Evolutionary conservation across 2,329 filamentous ascomycete species (phyloP).

Genomic region (Venturia asperata): DNA sequence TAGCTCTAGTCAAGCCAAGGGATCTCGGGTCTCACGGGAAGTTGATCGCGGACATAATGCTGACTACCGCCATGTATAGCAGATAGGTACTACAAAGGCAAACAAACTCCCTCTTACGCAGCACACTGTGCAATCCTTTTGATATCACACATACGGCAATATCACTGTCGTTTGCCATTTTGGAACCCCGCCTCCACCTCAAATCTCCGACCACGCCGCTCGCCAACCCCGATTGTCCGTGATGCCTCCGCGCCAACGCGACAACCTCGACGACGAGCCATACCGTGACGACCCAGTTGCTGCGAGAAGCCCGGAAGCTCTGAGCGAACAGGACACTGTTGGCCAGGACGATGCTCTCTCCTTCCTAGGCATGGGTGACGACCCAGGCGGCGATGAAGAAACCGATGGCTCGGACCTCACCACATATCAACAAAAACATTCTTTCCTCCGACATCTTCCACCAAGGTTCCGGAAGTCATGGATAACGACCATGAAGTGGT

Average conservation of each 20-base stretch:
- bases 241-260: conserved; percentile 12
- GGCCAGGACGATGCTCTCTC: conserved; percentile 19
- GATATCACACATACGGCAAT: not conserved
- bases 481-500: conserved; percentile 37
- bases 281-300: conserved; percentile 17
- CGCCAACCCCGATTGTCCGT: not conserved
- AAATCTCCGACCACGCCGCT: not conserved
- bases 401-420: conserved; percentile 4
- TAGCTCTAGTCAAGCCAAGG: not conserved
- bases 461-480: conserved; percentile 47
- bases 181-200: not conserved
- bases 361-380: conserved; percentile 19
- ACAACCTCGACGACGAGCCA: conserved; percentile 12
- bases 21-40: not conserved
- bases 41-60: not conserved
- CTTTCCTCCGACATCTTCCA: conserved; percentile 32
- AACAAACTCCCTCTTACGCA: not conserved
- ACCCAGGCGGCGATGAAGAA: conserved; percentile 9
- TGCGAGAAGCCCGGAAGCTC: conserved; percentile 12
- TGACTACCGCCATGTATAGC: not conserved
- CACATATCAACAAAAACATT: conserved; percentile 19
- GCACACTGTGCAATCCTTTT: not conserved
- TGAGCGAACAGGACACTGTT: conserved; percentile 18
- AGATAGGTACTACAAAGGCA: not conserved
- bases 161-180: conserved; percentile 7